phyloP scores from a whole-genome alignment of 2,329 filamentous ascomycete genomes.

The Xylariaceae sp. region DNA sequence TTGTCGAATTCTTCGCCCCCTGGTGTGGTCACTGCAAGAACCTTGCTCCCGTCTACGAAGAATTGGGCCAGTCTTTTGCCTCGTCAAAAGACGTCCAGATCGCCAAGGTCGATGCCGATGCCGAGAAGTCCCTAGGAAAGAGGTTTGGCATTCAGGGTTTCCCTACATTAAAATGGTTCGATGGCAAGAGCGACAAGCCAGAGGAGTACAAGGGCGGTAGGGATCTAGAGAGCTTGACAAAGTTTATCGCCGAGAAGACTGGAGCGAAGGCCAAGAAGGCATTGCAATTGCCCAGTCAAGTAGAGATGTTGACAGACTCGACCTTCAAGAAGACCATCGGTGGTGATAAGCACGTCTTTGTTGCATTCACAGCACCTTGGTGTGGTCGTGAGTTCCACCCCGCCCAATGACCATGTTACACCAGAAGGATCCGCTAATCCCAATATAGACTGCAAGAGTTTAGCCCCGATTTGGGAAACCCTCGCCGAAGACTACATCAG shows the following conservation, averaged over 20 bases:
- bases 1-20: conserved; percentile 97
- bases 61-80: conserved; percentile 78
- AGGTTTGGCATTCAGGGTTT: conserved; percentile 91
- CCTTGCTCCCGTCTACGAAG: conserved; percentile 92
- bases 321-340: conserved; percentile 82
- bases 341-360: conserved; percentile 85
- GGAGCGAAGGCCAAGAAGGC: conserved; percentile 81
- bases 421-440: conserved; percentile 28
- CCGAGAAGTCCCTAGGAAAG: conserved; percentile 83
- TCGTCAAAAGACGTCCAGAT: conserved; percentile 78
- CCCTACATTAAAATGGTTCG: conserved; percentile 97
- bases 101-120: conserved; percentile 95
- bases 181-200: conserved; percentile 88
- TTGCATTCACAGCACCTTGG: conserved; percentile 98
- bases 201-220: conserved; percentile 85
- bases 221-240: conserved; percentile 82
- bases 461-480: conserved; percentile 89
- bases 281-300: conserved; percentile 73
- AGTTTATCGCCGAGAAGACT: conserved; percentile 88
- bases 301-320: conserved; percentile 80
- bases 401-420: conserved; percentile 5
- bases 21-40: conserved; percentile 99
- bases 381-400: conserved; percentile 82
- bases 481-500: conserved; percentile 80
- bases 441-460: conserved; percentile 86